Evolutionary conservation across 2,329 filamentous ascomycete genomes (phyloP), one percentile per base, ranked within the genome.

Genomic region (Rhynchosporium secalis): DNA sequence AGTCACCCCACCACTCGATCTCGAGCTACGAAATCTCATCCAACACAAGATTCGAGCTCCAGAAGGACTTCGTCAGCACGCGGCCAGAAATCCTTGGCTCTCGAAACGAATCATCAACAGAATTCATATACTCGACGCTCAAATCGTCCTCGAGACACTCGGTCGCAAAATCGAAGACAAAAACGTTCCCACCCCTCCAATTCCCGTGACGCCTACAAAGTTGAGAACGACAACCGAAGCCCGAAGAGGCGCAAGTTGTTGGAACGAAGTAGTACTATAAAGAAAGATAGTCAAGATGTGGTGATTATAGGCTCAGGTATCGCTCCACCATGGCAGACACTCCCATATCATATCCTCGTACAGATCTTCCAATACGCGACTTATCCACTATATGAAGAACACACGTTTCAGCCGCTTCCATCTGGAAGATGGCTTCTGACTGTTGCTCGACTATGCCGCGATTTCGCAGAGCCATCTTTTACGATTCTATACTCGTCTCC

Each of bases 381-480:
- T 2, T 76, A 80, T 56, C 83, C 86, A 3, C 76, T 89, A 15
- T 80, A 81, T 56, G 76, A 79, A 70, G 78, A 76, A 68, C 77
- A 71, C 77, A 79, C 70, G 56, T 77, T 77, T 66, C 75, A 73
- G 38, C 77, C 78, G 26, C 76, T 76, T 4, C 52, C 72, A 1
- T 80, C 79, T 12, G 78, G 81, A 15, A 69, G 80, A 69, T 92
- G 88, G 88, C 82, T 96, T 6, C 75, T 89, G 9, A 78, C 80
- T n/a, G 77, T 83, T 49, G 85, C 89, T 41, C 79, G 81, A 1
- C 77, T 86, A 15, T 93, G 88, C 68, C 83, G 80, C 56, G 74
- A 80, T 2, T 91, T 93, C 62, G 77, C 83, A 0, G 90, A 92
- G 69, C 88, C 91, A 4, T 90, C 90, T 1, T 75, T 95, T 56